Evolutionary conservation across 371 early-diverging fungal genomes (phyloP).

Genomic region (Mycotypha africana): DNA sequence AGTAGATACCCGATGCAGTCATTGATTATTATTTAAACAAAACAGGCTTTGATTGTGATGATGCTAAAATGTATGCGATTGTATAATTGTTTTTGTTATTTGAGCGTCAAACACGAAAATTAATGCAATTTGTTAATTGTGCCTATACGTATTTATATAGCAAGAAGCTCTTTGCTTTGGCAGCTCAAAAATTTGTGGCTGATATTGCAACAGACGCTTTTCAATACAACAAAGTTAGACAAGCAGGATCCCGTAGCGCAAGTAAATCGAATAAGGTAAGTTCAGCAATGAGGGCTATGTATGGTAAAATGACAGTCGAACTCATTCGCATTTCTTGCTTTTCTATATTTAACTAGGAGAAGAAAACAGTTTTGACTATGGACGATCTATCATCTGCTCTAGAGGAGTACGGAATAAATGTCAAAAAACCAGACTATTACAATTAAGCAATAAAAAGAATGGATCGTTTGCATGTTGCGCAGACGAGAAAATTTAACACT

Average conservation of each 20-base stretch:
- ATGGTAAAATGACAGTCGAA: constrained; percentile 8
- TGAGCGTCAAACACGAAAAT: not conserved
- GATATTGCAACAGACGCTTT: constrained; percentile 94
- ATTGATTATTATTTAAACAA: constrained; percentile 93
- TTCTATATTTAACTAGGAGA: constrained; percentile 55
- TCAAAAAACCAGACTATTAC: constrained; percentile 93
- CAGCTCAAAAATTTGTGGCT: constrained; percentile 92
- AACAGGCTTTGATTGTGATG: constrained; percentile 92
- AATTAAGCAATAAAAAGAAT: too few relatives aligned
- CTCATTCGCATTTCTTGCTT: too few relatives aligned
- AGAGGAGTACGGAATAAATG: constrained; percentile 90
- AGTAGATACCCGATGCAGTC: constrained; percentile 96
- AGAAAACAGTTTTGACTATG: constrained; percentile 84
- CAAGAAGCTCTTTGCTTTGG: constrained; percentile 86
- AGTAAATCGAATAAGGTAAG: too few relatives aligned
- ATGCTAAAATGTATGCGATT: constrained; percentile 86
- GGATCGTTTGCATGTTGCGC: too few relatives aligned
- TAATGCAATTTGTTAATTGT: not conserved
- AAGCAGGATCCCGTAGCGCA: constrained; percentile 49
- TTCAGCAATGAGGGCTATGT: too few relatives aligned
- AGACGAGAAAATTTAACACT: too few relatives aligned
- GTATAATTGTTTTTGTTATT: too few relatives aligned
- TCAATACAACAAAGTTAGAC: constrained; percentile 88
- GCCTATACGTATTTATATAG: constrained; percentile 30
- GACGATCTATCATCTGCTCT: constrained; percentile 91